phyloP scores from a whole-genome alignment of 495 filamentous ascomycete genomes.

The Pseudomonodictys pantanalensis region DNA sequence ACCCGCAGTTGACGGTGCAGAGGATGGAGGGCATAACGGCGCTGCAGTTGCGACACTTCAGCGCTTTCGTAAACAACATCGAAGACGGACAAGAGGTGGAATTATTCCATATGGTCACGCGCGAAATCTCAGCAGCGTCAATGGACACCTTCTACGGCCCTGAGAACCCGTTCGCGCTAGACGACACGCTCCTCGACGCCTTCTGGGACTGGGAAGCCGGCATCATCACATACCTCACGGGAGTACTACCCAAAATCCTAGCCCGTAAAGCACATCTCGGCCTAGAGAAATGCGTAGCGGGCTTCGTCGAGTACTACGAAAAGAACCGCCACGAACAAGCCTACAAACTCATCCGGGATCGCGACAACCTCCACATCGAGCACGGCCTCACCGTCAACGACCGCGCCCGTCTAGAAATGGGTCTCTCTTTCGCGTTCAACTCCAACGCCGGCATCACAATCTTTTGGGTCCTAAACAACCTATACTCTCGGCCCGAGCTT shows the following conservation, averaged over 20 bases:
- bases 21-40: slow-evolving; percentile 44
- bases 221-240: slow-evolving; percentile 21
- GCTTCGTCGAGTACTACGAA: slow-evolving; percentile 31
- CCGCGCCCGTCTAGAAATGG: slow-evolving; percentile 20
- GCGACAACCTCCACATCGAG: slow-evolving; percentile 16
- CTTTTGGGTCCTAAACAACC: slow-evolving; percentile 32
- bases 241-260: slow-evolving; percentile 27
- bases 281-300: slow-evolving; percentile 31
- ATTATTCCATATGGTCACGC: slow-evolving; percentile 14
- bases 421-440: slow-evolving; percentile 16
- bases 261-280: slow-evolving; percentile 31
- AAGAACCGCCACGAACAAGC: slow-evolving; percentile 19
- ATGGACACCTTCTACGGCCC: slow-evolving; percentile 35
- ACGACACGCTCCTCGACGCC: slow-evolving; percentile 28
- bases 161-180: slow-evolving; percentile 33
- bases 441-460: slow-evolving; percentile 24
- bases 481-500: slow-evolving; percentile 24
- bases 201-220: slow-evolving; percentile 37
- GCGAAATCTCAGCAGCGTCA: slow-evolving; percentile 8
- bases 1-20: slow-evolving; percentile 15
- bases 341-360: slow-evolving; percentile 28
- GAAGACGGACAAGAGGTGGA: slow-evolving; percentile 8
- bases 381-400: slow-evolving; percentile 22
- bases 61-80: slow-evolving; percentile 13
- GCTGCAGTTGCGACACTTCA: slow-evolving; percentile 29